phyloP scores from a whole-genome alignment of 495 filamentous ascomycete species.

The Apodospora peruviana region DNA sequence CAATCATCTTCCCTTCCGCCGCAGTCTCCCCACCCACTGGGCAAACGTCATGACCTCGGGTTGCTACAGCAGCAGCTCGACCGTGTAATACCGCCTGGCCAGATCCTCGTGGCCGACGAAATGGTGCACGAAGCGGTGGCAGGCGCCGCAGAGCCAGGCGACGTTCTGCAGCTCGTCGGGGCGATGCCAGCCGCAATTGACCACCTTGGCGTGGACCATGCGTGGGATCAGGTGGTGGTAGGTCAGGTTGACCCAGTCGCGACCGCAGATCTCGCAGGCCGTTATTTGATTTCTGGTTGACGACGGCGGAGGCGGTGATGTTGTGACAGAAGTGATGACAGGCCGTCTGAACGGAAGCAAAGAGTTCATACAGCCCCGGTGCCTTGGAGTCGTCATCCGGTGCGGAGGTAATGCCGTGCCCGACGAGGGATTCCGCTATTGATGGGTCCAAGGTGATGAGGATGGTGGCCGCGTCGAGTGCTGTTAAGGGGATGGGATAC shows the following conservation, averaged over 20 bases:
- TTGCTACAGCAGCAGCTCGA: constrained; percentile 61
- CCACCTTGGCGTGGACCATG: constrained; percentile 68
- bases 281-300: constrained; percentile 41
- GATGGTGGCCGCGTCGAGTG: constrained; percentile 13
- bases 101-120: constrained; percentile 75
- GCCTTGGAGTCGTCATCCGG: too few species aligned
- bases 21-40: constrained; percentile 57
- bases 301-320: constrained; percentile 56
- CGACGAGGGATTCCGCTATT: constrained; percentile 58
- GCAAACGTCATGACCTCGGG: constrained; percentile 71
- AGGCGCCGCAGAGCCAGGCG: constrained; percentile 85
- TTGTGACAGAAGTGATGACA: constrained; percentile 51
- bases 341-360: constrained; percentile 53
- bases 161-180: constrained; percentile 71
- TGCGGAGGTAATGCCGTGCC: constrained; percentile 55
- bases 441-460: constrained; percentile 37
- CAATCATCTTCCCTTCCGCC: constrained; percentile 46
- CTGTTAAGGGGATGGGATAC: constrained; percentile 46
- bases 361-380: constrained; percentile 42
- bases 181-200: constrained; percentile 77
- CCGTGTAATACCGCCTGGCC: constrained; percentile 65
- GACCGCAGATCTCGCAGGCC: constrained; percentile 77
- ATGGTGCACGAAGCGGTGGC: constrained; percentile 79
- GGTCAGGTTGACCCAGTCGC: constrained; percentile 68
- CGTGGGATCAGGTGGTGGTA: constrained; percentile 85